Conservation (phyloP, 257 asterid species). For the Sherardia arvensis region DNA sequence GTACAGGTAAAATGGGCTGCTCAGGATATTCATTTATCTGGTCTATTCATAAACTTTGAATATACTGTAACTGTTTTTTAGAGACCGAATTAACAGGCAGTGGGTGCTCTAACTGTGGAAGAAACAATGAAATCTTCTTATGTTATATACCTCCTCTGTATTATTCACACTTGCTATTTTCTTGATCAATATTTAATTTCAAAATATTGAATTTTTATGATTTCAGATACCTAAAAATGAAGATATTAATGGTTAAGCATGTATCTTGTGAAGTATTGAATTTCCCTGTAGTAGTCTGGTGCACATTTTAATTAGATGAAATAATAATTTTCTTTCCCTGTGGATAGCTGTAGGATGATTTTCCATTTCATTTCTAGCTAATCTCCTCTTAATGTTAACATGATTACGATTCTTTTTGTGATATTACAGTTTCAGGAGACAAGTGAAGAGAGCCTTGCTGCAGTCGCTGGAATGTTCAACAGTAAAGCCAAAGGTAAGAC, state of each 20-base stretch:
- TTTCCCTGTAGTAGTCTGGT: neutral
- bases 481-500: conserved; percentile 92
- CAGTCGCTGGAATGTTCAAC: conserved; percentile 99
- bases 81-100: neutral
- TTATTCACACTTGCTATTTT: neutral
- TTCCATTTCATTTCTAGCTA: conserved; percentile 4
- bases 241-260: neutral
- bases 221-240: neutral
- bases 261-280: neutral
- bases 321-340: neutral
- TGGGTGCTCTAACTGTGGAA: neutral
- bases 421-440: conserved; percentile 73
- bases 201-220: no score
- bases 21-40: neutral
- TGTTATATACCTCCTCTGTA: no score
- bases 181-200: neutral
- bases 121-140: neutral
- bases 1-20: conserved; percentile 54
- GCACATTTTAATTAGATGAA: neutral
- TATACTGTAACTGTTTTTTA: neutral
- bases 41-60: neutral
- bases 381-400: neutral
- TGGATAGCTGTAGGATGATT: neutral
- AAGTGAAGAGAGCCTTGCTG: conserved; percentile 96
- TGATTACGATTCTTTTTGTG: conserved; percentile 1